A percentile compares a stretch with the other conserved stretches of the same genome.
Conservation (phyloP, 192 early-diverging fungal species). For the Mortierella hygrophila region DNA sequence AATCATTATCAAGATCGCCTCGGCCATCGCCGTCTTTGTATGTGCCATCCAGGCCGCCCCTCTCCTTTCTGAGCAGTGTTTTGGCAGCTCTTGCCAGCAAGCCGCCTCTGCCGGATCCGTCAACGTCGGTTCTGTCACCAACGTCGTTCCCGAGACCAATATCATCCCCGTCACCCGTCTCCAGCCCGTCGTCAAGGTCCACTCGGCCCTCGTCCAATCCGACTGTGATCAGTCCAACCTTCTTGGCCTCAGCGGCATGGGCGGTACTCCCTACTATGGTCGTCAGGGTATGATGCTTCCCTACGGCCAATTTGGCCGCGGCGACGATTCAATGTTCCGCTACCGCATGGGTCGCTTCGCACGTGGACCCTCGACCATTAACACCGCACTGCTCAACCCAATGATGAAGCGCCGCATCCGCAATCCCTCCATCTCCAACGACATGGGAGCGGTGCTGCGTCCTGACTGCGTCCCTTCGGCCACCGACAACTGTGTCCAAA, state of each 20-base stretch:
- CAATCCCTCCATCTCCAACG: neutral
- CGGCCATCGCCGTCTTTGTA: conserved; percentile 8
- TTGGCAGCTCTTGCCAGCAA: conserved; percentile 11
- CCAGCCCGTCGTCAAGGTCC: conserved; percentile 32
- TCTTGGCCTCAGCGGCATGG: neutral
- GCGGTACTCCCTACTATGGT: neutral
- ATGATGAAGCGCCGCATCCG: neutral
- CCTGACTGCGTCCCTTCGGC: conserved; percentile 25
- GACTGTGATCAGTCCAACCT: neutral
- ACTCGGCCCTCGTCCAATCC: conserved; percentile 30
- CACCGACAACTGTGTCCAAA: conserved; percentile 15
- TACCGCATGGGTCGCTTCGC: neutral
- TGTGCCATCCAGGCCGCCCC: conserved; percentile 31
- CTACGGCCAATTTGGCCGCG: no score
- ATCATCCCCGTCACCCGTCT: conserved; percentile 34
- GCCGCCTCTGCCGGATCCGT: conserved; percentile 9
- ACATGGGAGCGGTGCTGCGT: neutral
- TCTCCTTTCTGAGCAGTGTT: neutral
- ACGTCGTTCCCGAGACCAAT: conserved; percentile 24
- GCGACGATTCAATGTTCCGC: no score
- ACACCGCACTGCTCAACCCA: neutral
- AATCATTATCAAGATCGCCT: conserved; percentile 24
- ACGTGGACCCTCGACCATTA: neutral
- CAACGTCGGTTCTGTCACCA: conserved; percentile 25
- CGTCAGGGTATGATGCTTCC: neutral